Evolutionary conservation across 139 green algal species (phyloP).

Genomic region (Chlamydomonas eustigma): DNA sequence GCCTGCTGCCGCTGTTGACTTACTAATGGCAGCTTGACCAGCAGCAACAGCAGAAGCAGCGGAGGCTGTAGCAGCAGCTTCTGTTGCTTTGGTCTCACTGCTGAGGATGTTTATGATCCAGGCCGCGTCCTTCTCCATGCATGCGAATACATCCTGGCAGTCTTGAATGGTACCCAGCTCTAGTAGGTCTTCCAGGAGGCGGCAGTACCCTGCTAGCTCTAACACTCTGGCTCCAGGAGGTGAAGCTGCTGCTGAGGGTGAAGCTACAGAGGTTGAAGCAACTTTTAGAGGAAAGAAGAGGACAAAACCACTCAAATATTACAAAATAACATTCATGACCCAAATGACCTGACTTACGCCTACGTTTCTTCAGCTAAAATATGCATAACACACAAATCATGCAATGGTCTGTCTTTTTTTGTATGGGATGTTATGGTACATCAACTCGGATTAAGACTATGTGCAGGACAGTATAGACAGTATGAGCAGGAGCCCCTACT

Average conservation of each 20-base stretch:
- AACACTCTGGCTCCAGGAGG: background rate
- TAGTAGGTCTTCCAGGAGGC: conserved; percentile 32
- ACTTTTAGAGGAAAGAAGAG: background rate
- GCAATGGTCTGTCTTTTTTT: background rate
- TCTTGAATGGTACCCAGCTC: conserved; percentile 35
- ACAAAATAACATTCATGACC: background rate
- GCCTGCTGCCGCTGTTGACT: background rate
- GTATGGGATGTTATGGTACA: background rate
- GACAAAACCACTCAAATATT: background rate
- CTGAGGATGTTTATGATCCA: background rate
- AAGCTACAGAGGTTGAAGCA: background rate
- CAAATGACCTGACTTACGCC: background rate
- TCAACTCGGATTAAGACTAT: background rate
- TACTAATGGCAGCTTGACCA: background rate
- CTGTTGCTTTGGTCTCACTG: background rate
- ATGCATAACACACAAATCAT: background rate
- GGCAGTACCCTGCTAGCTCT: conserved; percentile 5
- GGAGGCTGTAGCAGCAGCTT: background rate
- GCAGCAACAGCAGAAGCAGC: background rate
- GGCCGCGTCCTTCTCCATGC: conserved; percentile 23
- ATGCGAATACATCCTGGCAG: conserved; percentile 25
- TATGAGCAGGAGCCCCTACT: background rate
- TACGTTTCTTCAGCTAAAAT: conserved; percentile 18
- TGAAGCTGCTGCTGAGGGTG: background rate
- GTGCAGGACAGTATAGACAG: background rate